Conservation (phyloP, 2,329 filamentous ascomycete species). For the Colletotrichum camelliae region DNA sequence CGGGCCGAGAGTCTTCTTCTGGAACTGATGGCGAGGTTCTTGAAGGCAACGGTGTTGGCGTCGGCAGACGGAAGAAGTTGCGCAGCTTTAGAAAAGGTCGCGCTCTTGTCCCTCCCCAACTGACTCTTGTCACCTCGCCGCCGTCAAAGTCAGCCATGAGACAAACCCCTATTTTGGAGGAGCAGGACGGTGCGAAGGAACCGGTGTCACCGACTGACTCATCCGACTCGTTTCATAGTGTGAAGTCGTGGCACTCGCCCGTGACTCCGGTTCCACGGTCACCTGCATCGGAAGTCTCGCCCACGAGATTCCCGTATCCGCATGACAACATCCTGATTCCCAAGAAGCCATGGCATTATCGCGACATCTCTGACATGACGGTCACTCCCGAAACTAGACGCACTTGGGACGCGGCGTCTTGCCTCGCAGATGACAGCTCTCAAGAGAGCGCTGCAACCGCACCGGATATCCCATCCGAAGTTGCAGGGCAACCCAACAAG, state of each 20-base stretch:
- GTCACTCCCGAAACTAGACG: conserved; percentile 35
- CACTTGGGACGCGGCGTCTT: conserved; percentile 33
- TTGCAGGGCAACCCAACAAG: conserved; percentile 10
- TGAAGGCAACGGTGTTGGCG: conserved; percentile 33
- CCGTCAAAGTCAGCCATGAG: conserved; percentile 35
- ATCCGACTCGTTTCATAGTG: conserved; percentile 60
- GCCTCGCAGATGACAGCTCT: conserved; percentile 29
- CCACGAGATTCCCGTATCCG: conserved; percentile 39
- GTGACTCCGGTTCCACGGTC: conserved; percentile 49
- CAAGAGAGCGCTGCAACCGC: conserved; percentile 31
- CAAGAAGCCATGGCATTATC: conserved; percentile 32
- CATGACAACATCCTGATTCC: conserved; percentile 44
- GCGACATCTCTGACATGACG: conserved; percentile 37
- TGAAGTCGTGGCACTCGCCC: conserved; percentile 57
- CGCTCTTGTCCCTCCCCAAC: conserved; percentile 32
- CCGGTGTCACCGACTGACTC: conserved; percentile 50
- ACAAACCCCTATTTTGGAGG: conserved; percentile 5
- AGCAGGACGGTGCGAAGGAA: conserved; percentile 26
- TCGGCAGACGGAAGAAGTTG: conserved; percentile 35
- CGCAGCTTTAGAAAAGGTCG: conserved; percentile 33
- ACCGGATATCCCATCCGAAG: conserved; percentile 19
- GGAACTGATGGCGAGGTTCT: conserved; percentile 29
- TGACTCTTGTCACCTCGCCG: conserved; percentile 41
- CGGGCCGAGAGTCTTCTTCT: background rate
- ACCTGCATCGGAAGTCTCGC: conserved; percentile 42